These are phyloP conservation scores for Panaeolus cyanescens DNA, from an alignment of 768 basidiomycete genomes.

Conservation along the genomic window DNA sequence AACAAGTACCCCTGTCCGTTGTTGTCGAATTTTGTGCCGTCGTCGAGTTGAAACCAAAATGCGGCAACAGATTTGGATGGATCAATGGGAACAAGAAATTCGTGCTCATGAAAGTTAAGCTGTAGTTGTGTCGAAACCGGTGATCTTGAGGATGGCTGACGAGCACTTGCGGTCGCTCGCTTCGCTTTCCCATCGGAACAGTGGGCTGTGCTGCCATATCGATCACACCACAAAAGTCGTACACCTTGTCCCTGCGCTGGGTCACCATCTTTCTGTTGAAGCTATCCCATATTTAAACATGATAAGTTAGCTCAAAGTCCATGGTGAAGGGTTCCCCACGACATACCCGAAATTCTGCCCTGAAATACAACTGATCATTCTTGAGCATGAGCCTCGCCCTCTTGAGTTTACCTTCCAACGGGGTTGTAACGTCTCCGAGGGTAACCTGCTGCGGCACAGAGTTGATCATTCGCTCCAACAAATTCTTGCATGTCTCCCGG, in stretches of 20 bases:
- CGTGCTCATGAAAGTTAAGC: slow-evolving; percentile 39
- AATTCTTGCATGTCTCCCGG: slow-evolving; percentile 35
- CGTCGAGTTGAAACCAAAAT: slow-evolving; percentile 52
- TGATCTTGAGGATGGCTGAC: slow-evolving; percentile 29
- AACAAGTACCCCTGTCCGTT: slow-evolving; percentile 43
- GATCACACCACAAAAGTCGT: slow-evolving; percentile 26
- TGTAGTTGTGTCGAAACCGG: slow-evolving; percentile 36
- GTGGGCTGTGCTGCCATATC: slow-evolving; percentile 19
- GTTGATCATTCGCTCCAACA: slow-evolving; percentile 49
- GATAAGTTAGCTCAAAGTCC: too few species aligned
- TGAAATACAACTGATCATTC: slow-evolving; percentile 36
- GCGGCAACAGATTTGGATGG: slow-evolving; percentile 40
- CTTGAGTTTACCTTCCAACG: slow-evolving; percentile 42
- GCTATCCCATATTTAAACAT: neutral
- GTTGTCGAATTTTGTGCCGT: slow-evolving; percentile 41
- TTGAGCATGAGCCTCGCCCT: slow-evolving; percentile 38
- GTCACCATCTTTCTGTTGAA: neutral
- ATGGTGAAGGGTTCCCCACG: too few species aligned
- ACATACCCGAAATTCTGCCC: slow-evolving; percentile 40
- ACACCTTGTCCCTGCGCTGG: slow-evolving; percentile 15
- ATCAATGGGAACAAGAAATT: slow-evolving; percentile 44
- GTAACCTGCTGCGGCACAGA: slow-evolving; percentile 46
- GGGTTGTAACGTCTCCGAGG: slow-evolving; percentile 44
- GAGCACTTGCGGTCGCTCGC: slow-evolving; percentile 22
- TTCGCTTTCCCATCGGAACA: slow-evolving; percentile 17